Evolutionary conservation across 345 rosid species (phyloP), one percentile per base, ranked within the genome.

Genomic region (Pugionium cornutum): DNA sequence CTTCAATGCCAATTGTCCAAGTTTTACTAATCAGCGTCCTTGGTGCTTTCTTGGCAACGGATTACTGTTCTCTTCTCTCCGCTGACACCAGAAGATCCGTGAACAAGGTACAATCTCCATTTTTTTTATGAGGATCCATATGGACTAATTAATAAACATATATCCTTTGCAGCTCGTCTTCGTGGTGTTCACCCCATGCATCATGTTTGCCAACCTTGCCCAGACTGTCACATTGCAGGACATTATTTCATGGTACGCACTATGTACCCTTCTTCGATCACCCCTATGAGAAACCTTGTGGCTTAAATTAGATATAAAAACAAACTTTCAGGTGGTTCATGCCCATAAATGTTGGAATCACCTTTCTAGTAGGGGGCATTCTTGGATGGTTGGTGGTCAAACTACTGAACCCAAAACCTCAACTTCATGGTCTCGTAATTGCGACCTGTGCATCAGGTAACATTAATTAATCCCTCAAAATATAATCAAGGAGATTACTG

Each of bases 311-410:
- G 18, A 18, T 18, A 34, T 34, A 34, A 34, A 34, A 34, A 34
- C 0, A 18, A 18, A 18, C 18, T 18, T 18, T 34, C 82, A 91
- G 97, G 98, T 94, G 99, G 97, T 94, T 83, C 72, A 94, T 94
- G 99, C 99, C 96, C 0, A 63, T 90, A n/a, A 94, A 90, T 75
- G 82, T 90, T 36, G 97, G 87, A 30, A 42, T 90, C 50, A 94
- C 97, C 40, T 88, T 94, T 78, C 60, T 94, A 9, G 53, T 85
- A 29, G 99, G 99, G 53, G 86, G 90, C 50, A 57, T 79, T 69
- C 80, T 94, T 59, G 99, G 99, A 65, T 94, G 99, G 99, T 29
- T 90, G 11, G 45, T 86, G 10, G 92, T 90, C 65, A 94, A 86
- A 68, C n/a, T 90, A 56, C 70, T 94, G 63, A 76, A 80, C 58